Evolutionary conservation across 2,329 filamentous ascomycete genomes (phyloP), one percentile per base, ranked within the genome.

Genomic region (Harringtonia aguacate): DNA sequence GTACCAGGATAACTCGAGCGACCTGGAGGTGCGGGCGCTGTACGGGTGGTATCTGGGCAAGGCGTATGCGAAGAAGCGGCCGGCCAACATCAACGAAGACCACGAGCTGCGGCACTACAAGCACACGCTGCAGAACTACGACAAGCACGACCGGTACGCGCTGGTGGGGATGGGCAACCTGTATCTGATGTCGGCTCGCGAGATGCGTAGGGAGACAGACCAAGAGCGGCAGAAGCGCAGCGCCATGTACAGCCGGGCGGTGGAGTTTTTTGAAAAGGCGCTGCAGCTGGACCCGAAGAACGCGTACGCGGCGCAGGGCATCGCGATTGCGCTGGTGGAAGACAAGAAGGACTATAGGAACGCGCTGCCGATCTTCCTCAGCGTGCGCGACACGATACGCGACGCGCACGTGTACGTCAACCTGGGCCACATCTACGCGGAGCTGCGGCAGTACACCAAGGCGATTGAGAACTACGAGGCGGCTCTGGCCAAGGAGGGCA

Each of bases 181-280:
- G 59, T 83, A 90, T 53, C 74, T 98, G 34, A 71, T 83, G 52
- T 80, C 86, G 49, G 92, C 92, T 10, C 80, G 92, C 53, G 94
- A 98, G 61, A 95, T 97, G 88, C 84, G 86, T 27, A 80, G 89
- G 41, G 86, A 92, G 49, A 85, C 85, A 0, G 92, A 97, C 9
- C 73, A 80, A 47, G 90, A 98, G 48, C 94, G 86, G 64, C 84
- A 94, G 55, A 95, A 94, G 67, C 81, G 89, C 43, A 84, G 82
- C 46, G 85, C 84, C 53, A 83, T 80, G 49, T 98, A 97, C 59
- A 79, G 81, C 58, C 88, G 90, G 53, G 89, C 92, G 0, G 89
- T 97, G 12, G 94, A 98, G 59, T 98, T 98, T 64, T 98, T 95
- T 55, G 92, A 97, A 60, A 98, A 98, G 66, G 90, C 90, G 5